A percentile compares a stretch with the other conserved stretches of the same genome.
These are phyloP conservation scores for Bertia moriformis DNA, from an alignment of 2,329 filamentous ascomycete genomes.

Conservation along the genomic window DNA sequence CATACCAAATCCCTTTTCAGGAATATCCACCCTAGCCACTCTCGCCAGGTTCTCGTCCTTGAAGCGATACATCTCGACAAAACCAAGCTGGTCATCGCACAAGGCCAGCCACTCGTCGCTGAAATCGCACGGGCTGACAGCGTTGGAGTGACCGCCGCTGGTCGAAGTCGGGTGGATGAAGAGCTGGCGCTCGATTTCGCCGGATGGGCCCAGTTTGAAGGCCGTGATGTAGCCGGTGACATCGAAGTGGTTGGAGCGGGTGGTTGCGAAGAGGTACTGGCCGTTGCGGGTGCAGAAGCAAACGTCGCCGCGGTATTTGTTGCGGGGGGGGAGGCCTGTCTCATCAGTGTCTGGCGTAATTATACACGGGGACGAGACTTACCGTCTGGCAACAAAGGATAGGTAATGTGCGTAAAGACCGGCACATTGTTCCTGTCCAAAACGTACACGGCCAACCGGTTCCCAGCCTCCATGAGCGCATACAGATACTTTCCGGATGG, in stretches of 20 bases:
- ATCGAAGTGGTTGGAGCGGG: slow-evolving; percentile 62
- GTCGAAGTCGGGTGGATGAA: slow-evolving; percentile 74
- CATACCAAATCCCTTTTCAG: slow-evolving; percentile 86
- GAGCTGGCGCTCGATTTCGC: slow-evolving; percentile 64
- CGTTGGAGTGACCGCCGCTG: slow-evolving; percentile 77
- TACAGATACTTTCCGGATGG: slow-evolving; percentile 67
- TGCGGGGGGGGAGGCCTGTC: slow-evolving; percentile 24
- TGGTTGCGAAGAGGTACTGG: slow-evolving; percentile 68
- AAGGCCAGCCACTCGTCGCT: slow-evolving; percentile 80
- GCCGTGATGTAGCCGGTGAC: slow-evolving; percentile 73
- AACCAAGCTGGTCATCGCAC: slow-evolving; percentile 77
- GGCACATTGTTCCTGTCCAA: slow-evolving; percentile 64
- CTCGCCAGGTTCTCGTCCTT: slow-evolving; percentile 65
- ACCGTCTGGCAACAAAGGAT: slow-evolving; percentile 67
- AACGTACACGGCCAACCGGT: slow-evolving; percentile 67
- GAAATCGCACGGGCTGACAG: slow-evolving; percentile 71
- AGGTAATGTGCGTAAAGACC: slow-evolving; percentile 63
- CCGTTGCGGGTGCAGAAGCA: slow-evolving; percentile 56
- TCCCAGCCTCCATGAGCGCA: slow-evolving; percentile 79
- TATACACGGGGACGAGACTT: slow-evolving; percentile 19
- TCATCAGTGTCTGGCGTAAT: slow-evolving; percentile 6
- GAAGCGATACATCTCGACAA: slow-evolving; percentile 79
- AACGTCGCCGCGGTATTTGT: slow-evolving; percentile 76
- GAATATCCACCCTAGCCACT: slow-evolving; percentile 63
- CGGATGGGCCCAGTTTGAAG: slow-evolving; percentile 55